Percentiles rank a stretch among this genome's conserved stretches.
These are phyloP conservation scores for Coemansia aciculifera DNA, from an alignment of 192 early-diverging fungal genomes.

Conservation along the genomic window DNA sequence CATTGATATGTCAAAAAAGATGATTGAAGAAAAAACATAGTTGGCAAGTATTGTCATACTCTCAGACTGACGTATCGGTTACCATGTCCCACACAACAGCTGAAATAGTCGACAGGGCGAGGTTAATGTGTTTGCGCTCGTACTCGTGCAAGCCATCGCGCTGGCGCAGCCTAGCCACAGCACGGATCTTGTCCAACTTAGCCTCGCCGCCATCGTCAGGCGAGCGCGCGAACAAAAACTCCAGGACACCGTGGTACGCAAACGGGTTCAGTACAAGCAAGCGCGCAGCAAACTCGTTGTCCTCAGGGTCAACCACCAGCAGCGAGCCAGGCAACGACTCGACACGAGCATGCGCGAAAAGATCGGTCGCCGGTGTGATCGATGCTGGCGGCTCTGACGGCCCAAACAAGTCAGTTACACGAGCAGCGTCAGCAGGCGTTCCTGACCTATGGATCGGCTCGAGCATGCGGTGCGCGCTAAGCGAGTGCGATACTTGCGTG, in stretches of 20 bases:
- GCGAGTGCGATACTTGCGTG: background rate
- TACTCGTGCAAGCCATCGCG: conserved; percentile 48
- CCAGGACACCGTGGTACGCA: conserved; percentile 40
- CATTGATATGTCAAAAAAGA: background rate
- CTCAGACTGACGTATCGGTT: conserved; percentile 7
- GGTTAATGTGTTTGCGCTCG: conserved; percentile 55
- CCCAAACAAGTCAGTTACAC: background rate
- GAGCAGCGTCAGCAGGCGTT: conserved; percentile 1
- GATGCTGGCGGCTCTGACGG: background rate
- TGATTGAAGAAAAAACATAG: background rate
- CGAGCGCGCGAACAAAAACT: conserved; percentile 46
- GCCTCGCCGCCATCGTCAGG: conserved; percentile 19
- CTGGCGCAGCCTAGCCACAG: conserved; percentile 35
- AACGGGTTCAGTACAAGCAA: conserved; percentile 54
- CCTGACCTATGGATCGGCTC: conserved; percentile 4
- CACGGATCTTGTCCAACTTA: conserved; percentile 30
- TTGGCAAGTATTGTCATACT: background rate
- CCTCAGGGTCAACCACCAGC: conserved; percentile 40
- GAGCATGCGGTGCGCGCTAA: background rate
- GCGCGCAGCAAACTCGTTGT: conserved; percentile 31
- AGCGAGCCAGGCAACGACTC: conserved; percentile 43
- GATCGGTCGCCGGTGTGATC: conserved; percentile 11
- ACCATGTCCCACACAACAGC: conserved; percentile 48
- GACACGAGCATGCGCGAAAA: conserved; percentile 34
- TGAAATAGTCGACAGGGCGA: conserved; percentile 51